phyloP scores from a whole-genome alignment of 495 filamentous ascomycete species.

The Neurospora intermedia region DNA sequence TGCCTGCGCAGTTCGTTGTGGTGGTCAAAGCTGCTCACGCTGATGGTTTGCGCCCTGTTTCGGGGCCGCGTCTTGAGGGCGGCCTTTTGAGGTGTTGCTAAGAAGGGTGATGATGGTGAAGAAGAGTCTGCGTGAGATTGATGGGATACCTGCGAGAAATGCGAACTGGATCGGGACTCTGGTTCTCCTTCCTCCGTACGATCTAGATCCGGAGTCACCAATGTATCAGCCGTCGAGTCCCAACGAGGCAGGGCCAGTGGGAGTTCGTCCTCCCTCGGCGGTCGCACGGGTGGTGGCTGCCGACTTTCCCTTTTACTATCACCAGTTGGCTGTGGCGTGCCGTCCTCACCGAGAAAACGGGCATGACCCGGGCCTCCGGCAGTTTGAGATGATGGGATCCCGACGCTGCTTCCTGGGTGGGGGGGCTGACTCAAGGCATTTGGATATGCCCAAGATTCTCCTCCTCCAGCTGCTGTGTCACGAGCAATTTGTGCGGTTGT shows the following conservation, averaged over 20 bases:
- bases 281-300: neutral
- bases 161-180: neutral
- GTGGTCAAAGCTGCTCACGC: neutral
- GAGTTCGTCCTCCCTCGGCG: neutral
- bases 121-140: neutral
- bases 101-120: neutral
- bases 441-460: neutral
- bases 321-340: neutral
- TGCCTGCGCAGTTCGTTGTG: neutral
- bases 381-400: neutral
- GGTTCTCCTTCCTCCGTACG: neutral
- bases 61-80: neutral
- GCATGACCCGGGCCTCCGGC: neutral
- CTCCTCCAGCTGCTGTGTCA: neutral
- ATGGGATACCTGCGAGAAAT: neutral
- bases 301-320: neutral
- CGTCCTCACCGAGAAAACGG: neutral
- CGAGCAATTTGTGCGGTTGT: slow-evolving; percentile 12
- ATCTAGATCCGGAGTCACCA: neutral
- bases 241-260: neutral
- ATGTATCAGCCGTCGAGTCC: neutral
- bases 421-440: neutral
- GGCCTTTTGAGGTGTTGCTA: neutral
- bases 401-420: neutral
- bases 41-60: neutral